Base-by-base conservation (phyloP, 257 asterid species). In the Echites panduratus region DNA sequence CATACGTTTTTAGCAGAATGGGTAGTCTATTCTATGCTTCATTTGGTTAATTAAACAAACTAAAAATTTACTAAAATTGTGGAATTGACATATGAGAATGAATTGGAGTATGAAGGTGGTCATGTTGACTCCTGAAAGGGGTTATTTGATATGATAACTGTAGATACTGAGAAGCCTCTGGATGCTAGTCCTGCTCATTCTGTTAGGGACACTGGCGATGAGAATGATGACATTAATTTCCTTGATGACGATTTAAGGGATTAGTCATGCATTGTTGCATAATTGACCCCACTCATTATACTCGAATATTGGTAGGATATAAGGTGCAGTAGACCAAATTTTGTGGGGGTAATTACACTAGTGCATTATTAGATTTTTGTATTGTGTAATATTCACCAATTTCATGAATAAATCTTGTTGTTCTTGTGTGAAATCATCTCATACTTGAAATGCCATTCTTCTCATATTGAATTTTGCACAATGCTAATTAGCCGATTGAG, bases 201-300 rank as follows among this genome's bases (percentile, higher is more conserved):
- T n/a, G 85, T 80, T 73, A 81, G 80, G 66, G 88, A 75, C 70
- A 81, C 85, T 14, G 91, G 79, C 1, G 87, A 83, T 9, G 89
- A 84, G 1, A 79, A 65, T n/a, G 83, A 70, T 61, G 83, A 70
- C 53, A 85, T 87, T 77, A 82, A 87, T 85, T 88, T 83, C 74
- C 84, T 87, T 63, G 96, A 92, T 63, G 92, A 89, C 22, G 87
- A 87, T 68, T 73, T 80, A 79, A 86, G 88, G 43, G 92, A 87
- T 40, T 87, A 79, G 80, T n/a, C n/a, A 45, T 45, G 45, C 7
- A 4, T 50, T 35, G 22, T 56, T 35, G 56, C 68, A 32, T 38
- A 41, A 16, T 54, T 1, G 57, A 70, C 64, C 14, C 4, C 43
- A 4, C 43, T 8, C n/a, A n/a, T n/a, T n/a, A n/a, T n/a, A n/a